Base-by-base conservation (phyloP, 257 asterid species). In the Solanum sejunctum region DNA sequence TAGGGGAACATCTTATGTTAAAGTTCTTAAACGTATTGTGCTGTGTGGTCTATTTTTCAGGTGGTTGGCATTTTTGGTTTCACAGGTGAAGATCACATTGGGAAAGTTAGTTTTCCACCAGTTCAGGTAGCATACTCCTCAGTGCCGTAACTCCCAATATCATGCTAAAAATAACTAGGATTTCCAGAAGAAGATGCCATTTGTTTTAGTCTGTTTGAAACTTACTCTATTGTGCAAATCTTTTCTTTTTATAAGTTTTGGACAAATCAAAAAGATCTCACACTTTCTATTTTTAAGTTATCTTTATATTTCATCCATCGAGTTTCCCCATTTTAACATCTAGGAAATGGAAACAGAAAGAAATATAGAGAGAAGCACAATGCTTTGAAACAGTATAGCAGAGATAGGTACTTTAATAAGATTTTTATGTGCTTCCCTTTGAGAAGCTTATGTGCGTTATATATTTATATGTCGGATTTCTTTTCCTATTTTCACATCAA, bases 1-100 rank as follows among this genome's bases (percentile, higher is more conserved):
- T 52, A 52, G 12, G 17, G 55, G 23, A 26, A 20, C 17, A 17
- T 83, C 13, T 12, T 79, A 47, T 58, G 9, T 32, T 55, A 66
- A 16, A 28, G 36, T 20, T 41, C 64, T 51, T 73, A 18, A 45
- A 84, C 21, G 26, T 26, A 11, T 54, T 5, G 32, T 32, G 54
- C 78, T 63, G 10, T 67, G 57, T 17, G 55, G 54, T 58, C 80
- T 63, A 84, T 55, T 57, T 60, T 80, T 85, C 92, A 95, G 99
- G 98, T 89, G 45, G 95, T 92, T 56, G 98, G 98, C 60, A 95
- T 96, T 75, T 96, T 96, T 87, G 99, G 99, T 87, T 96, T 96
- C 89, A 91, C 86, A 47, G 98, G 98, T 61, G 99, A 96, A 89
- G 99, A 96, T 87, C 98, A 95, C 92, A 96, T 96, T 51, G 99